phyloP scores from a whole-genome alignment of 1,284 basidiomycete species.

The Kwoniella shivajii region DNA sequence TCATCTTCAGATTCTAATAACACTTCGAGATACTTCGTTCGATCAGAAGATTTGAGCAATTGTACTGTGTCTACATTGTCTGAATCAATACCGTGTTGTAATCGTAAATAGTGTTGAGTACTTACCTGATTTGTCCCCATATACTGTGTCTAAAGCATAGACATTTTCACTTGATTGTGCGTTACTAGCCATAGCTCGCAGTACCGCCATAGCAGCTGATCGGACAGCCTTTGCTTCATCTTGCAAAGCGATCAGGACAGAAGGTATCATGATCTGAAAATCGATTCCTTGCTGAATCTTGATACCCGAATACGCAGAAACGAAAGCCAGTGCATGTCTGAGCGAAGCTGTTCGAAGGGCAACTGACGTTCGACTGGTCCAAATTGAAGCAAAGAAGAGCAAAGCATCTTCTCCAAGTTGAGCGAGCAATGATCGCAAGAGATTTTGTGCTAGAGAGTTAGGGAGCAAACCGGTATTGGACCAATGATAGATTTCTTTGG shows the following conservation, averaged over 20 bases:
- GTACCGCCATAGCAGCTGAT: conserved; percentile 65
- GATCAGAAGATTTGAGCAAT: conserved; percentile 74
- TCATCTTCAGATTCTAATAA: conserved; percentile 64
- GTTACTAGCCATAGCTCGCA: conserved; percentile 55
- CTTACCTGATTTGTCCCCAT: conserved; percentile 69
- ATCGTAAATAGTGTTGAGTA: neutral
- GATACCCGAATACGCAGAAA: conserved; percentile 58
- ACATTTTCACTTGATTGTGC: conserved; percentile 57
- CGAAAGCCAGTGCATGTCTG: conserved; percentile 67
- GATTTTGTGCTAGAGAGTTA: conserved; percentile 59
- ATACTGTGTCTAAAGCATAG: conserved; percentile 81
- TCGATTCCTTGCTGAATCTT: conserved; percentile 54
- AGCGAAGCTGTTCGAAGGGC: conserved; percentile 71
- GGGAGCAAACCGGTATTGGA: conserved; percentile 60
- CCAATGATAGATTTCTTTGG: conserved; percentile 61
- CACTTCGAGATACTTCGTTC: conserved; percentile 66
- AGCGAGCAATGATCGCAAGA: conserved; percentile 69
- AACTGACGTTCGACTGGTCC: conserved; percentile 55
- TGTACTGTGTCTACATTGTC: conserved; percentile 64
- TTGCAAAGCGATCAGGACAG: conserved; percentile 69
- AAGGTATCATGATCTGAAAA: conserved; percentile 84
- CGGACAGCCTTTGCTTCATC: conserved; percentile 61
- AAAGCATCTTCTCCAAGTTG: conserved; percentile 71
- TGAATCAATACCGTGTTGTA: conserved; percentile 11
- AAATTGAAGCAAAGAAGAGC: conserved; percentile 76